phyloP scores from a whole-genome alignment of 345 rosid species.

The Lepidium aucheri region DNA sequence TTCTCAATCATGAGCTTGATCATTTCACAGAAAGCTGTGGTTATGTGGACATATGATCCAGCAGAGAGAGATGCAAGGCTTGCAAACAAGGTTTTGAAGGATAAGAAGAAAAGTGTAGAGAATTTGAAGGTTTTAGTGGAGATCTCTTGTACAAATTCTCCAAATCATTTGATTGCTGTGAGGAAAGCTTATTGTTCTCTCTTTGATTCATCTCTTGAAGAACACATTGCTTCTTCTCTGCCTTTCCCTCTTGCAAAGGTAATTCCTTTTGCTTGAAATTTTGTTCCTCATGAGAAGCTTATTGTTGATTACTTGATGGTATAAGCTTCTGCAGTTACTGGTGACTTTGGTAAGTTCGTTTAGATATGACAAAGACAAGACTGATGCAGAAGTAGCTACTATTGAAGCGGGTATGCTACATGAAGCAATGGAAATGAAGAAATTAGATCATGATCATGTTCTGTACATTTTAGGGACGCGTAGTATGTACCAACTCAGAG shows the following conservation, averaged over 20 bases:
- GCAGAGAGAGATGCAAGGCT: slow-evolving; percentile 80
- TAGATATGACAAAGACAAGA: slow-evolving; percentile 64
- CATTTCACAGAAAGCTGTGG: slow-evolving; percentile 53
- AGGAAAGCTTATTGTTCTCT: slow-evolving; percentile 71
- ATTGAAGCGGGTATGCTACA: slow-evolving; percentile 54
- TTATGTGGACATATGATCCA: slow-evolving; percentile 65
- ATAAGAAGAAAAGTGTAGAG: slow-evolving; percentile 33
- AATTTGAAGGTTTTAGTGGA: slow-evolving; percentile 54
- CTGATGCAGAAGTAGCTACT: slow-evolving; percentile 45
- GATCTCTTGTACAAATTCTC: slow-evolving; percentile 72
- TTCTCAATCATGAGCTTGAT: background rate
- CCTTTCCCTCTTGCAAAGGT: slow-evolving; percentile 64
- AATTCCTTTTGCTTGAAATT: background rate
- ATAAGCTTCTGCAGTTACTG: too few species aligned
- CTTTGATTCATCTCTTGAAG: slow-evolving; percentile 64
- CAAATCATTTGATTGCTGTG: slow-evolving; percentile 60
- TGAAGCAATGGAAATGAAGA: slow-evolving; percentile 50
- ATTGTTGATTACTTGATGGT: background rate
- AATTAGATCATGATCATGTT: slow-evolving; percentile 55
- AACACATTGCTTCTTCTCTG: slow-evolving; percentile 45
- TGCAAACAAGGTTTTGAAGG: slow-evolving; percentile 47
- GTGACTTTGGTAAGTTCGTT: slow-evolving; percentile 60
- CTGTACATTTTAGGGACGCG: slow-evolving; percentile 58
- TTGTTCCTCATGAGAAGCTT: background rate
- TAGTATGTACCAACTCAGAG: slow-evolving; percentile 65